phyloP scores from a whole-genome alignment of 2,329 filamentous ascomycete species.

The Penicillium brasilianum region DNA sequence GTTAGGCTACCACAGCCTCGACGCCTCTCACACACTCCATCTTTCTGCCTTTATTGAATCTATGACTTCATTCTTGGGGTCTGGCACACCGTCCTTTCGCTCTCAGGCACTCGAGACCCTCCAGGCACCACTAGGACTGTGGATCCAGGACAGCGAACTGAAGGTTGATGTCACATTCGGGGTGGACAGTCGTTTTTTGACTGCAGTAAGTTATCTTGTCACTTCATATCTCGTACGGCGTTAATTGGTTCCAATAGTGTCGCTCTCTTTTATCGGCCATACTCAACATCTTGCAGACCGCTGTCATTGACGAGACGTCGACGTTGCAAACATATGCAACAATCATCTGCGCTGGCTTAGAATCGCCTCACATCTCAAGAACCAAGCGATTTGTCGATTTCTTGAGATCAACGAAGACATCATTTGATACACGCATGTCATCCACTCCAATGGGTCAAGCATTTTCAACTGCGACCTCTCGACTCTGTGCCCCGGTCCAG shows the following conservation, averaged over 20 bases:
- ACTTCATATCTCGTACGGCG: not conserved
- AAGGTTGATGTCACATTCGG: constrained; percentile 36
- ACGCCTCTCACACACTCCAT: constrained; percentile 46
- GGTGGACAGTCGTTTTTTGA: constrained; percentile 39
- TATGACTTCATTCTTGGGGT: constrained; percentile 58
- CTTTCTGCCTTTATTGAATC: constrained; percentile 59
- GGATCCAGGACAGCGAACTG: constrained; percentile 41
- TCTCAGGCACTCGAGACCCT: constrained; percentile 62
- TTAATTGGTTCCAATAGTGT: constrained; percentile 37
- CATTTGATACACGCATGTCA: constrained; percentile 65
- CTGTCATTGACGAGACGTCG: constrained; percentile 32
- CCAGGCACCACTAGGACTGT: constrained; percentile 53
- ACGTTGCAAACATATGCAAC: constrained; percentile 58
- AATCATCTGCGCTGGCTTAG: constrained; percentile 59
- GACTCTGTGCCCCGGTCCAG: constrained; percentile 54
- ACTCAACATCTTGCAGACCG: constrained; percentile 39
- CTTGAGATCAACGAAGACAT: constrained; percentile 73
- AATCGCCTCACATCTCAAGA: constrained; percentile 57
- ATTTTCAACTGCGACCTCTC: constrained; percentile 64
- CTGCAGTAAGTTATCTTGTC: constrained; percentile 39
- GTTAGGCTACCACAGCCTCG: constrained; percentile 58
- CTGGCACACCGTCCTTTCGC: constrained; percentile 57
- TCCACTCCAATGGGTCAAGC: constrained; percentile 67
- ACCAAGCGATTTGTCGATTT: constrained; percentile 59
- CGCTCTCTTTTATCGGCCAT: constrained; percentile 40